Base-by-base conservation (phyloP, 805 yeast species). In the Ogataea sp. region DNA sequence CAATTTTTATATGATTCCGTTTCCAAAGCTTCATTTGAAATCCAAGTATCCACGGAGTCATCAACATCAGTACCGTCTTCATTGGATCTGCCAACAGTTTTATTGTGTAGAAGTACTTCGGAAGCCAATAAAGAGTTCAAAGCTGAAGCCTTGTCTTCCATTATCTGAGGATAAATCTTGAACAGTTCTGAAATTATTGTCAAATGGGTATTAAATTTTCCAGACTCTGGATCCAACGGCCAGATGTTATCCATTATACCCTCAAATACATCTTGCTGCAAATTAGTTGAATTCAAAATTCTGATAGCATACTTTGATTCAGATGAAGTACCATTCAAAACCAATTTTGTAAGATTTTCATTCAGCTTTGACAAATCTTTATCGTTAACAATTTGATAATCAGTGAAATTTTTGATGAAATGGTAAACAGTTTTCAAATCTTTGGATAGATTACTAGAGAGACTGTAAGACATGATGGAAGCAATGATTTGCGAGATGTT, bases 251-350 rank as follows among this genome's bases (percentile, higher is more conserved):
- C 56, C 26, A 70, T 59, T 6, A 78, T 58, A 15, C 62, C 57
- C 1, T 63, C 53, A 4, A 68, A 53, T 10, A 64, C 56, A 2
- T 59, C 52, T 16, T 71, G 74, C 20, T 68, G 68, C 9, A 39
- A 32, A 15, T n/a, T 26, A 3, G 23, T 23, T 10, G 43, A 36
- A 37, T 60, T 60, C 7, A 84, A 44, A 6, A 83, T 59, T 51
- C 75, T 78, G 8, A 76, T 61, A 0, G 89, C 71, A 52, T 79
- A 83, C 49, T 69, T 76, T 0, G 90, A 80, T 48, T 80, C 86
- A 9, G 50, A 32, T 1, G 84, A 75, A 2, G 72, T 58, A 0
- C 90, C 90, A 1, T 51, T 47, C 0, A 62, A 45, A 0, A 82
- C 73, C 21, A 80, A 58, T 2, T 59, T 53, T 33, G 65, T 60